Evolutionary conservation across 2,329 filamentous ascomycete genomes (phyloP), one percentile per base, ranked within the genome.

Genomic region (Pseudocercospora fuligena): DNA sequence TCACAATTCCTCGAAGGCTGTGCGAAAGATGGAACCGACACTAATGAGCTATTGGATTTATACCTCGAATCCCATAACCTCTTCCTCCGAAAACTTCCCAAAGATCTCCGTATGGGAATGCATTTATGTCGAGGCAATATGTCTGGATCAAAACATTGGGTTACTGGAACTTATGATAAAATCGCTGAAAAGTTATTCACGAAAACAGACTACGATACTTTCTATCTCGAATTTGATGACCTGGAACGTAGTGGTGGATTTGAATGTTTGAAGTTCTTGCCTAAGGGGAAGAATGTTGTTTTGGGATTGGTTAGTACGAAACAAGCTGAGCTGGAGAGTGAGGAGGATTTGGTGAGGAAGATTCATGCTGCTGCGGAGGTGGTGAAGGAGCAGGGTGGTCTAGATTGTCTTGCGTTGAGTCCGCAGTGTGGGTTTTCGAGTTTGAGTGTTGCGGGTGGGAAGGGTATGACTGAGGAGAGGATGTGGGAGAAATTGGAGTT

Each of bases 371-470:
- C 76, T 36, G 73, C 73, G 9, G 72, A 72, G 19, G 67, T 69
- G 56, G 72, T 74, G 7, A 70, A 73, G 60, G 76, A 72, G 1
- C 75, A 75, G 53, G 72, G 73, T 7, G 75, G 73, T 8, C 59
- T 76, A 61, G 66, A 73, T 43, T 67, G 67, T 49, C 70, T 77
- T 56, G 74, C 72, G 8, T 64, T 77, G 19, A 75, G 72, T 60
- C 75, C 75, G 14, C 74, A 77, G 57, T 77, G 75, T 71, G 75
- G 75, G 5, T 77, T 77, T 60, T 72, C 72, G 47, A 73, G 73
- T 49, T 73, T 67, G 21, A 71, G 68, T 27, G 68, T 75, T 59
- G 73, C 70, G 19, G 71, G 71, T 29, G 75, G 73, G 23, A 72
- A 72, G 67, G 72, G 68, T 33, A 75, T 76, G 71, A 74, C 71